A percentile compares a stretch with the other conserved stretches of the same genome.
Conservation (phyloP, 106 monocot genomes). For the Ottelia alismoides region DNA sequence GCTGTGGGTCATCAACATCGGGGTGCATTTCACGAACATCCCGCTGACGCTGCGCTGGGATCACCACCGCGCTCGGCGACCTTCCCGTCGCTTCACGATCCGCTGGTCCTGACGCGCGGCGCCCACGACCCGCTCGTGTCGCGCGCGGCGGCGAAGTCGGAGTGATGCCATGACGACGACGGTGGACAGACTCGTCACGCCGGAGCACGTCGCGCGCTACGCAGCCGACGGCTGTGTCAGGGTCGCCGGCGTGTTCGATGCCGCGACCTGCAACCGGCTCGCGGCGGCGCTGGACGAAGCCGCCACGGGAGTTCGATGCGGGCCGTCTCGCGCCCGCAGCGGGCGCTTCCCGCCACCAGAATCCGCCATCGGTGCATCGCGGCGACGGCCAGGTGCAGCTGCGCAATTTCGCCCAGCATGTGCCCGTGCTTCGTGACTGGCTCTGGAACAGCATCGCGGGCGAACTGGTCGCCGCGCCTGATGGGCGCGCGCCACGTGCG, state of each 20-base stretch:
- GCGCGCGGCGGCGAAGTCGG: too few species aligned
- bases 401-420: too few species aligned
- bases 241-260: neutral
- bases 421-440: too few species aligned
- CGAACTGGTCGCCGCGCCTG: too few species aligned
- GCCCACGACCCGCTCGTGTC: neutral
- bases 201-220: neutral
- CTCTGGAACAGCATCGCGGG: too few species aligned
- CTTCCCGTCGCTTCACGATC: neutral
- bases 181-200: neutral
- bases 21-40: neutral
- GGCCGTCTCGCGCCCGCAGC: neutral
- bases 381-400: too few species aligned
- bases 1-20: neutral
- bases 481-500: too few species aligned
- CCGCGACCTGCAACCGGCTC: too few species aligned
- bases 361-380: neutral
- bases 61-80: neutral
- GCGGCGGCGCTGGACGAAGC: too few species aligned
- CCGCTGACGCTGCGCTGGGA: neutral
- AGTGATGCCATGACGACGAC: neutral
- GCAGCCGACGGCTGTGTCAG: neutral
- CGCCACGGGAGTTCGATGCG: neutral
- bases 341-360: neutral
- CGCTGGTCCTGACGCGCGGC: neutral